Evolutionary conservation across 1,139 yeast genomes (phyloP).

Genomic region (Taiozyma sp.): DNA sequence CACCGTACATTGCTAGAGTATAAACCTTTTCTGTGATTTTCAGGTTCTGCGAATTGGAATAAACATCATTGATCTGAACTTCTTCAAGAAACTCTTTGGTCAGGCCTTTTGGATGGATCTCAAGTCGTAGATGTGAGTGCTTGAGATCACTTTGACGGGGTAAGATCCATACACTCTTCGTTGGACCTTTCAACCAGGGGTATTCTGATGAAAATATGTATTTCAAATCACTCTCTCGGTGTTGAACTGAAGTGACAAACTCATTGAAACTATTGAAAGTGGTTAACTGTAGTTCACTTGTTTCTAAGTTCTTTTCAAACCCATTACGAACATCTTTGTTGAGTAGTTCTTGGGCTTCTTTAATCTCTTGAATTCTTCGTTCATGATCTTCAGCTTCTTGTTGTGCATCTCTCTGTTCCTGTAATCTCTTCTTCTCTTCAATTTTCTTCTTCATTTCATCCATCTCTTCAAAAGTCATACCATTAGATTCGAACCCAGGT

Average conservation of each 20-base stretch:
- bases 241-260: conserved; percentile 18
- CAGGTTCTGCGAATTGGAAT: not conserved
- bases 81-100: conserved; percentile 8
- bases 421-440: conserved; percentile 15
- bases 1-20: conserved; percentile 12
- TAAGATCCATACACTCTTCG: conserved; percentile 14
- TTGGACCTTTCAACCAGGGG: conserved; percentile 18
- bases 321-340: not conserved
- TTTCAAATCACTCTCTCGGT: conserved; percentile 1
- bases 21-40: conserved; percentile 6
- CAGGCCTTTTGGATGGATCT: conserved; percentile 14
- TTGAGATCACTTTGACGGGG: conserved; percentile 3
- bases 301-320: conserved; percentile 12
- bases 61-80: conserved; percentile 3
- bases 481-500: conserved; percentile 29
- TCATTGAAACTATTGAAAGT: conserved; percentile 26
- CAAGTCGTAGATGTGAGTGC: conserved; percentile 15
- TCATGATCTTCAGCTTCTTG: conserved; percentile 1
- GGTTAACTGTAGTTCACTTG: conserved; percentile 23
- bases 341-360: not conserved
- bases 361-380: not conserved
- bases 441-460: conserved; percentile 27
- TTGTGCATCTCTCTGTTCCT: conserved; percentile 7
- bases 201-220: conserved; percentile 17
- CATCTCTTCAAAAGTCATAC: conserved; percentile 30